Evolutionary conservation across 805 yeast genomes (phyloP), one percentile per base, ranked within the genome.

Genomic region (Pichia nakasei): DNA sequence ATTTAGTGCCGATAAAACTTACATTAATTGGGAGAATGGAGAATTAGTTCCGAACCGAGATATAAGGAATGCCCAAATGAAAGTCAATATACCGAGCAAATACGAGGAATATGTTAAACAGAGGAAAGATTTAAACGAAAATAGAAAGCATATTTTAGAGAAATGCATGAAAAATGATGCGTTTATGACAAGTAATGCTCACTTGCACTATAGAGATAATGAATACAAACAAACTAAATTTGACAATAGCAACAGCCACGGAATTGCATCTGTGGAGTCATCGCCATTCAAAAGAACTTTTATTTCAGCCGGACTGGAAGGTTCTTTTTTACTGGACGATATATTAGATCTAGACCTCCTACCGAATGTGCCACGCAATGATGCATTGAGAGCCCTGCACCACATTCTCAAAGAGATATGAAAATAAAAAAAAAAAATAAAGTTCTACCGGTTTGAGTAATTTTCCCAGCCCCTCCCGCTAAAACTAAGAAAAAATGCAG

Each of bases 141-240:
- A 24, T 13, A 32, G 44, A 21, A 32, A 40, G 18, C 20, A 22
- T 9, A n/a, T 44, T 7, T 32, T 44, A 9, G 21, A 22, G 33
- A 44, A 32, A 17, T 36, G 44, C 22, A 44, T 44, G 47, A 44
- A 44, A 33, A 44, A 27, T 19, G 47, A 44, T 37, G 41, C 37
- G 7, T 44, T 31, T 34, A 22, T 44, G 38, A 44, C 44, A 2
- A 19, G 11, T 15, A 22, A 35, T 29, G 15, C 15, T 29, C 15
- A 29, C 15, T 29, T 29, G 15, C 32, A 9, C 15, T 15, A 9
- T 5, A 29, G 17, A 12, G 17, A 29, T 3, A 8, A 29, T 29
- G 9, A 29, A 12, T 12, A 29, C 32, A 12, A 15, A 2, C 15
- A 9, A 3, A 7, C 5, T 29, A 13, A 29, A 29, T 29, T 3